Percentiles rank a stretch among this genome's conserved stretches.
Conservation (phyloP, 176 grass and related monocot species). For the Avena sativa region DNA sequence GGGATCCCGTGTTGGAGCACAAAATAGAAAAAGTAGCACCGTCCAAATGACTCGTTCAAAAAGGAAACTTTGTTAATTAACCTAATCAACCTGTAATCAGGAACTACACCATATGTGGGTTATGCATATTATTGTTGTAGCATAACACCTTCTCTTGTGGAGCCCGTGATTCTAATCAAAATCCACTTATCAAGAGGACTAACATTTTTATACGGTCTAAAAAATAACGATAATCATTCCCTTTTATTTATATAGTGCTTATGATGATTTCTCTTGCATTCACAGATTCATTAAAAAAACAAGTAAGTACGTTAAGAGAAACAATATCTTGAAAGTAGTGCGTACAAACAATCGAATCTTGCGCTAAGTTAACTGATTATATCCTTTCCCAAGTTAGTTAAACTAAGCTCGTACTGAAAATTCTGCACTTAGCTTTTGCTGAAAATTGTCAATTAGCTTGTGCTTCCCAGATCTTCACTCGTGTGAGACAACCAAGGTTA, state of each 20-base stretch:
- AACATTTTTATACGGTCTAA: no score
- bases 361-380: not conserved
- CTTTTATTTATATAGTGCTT: no score
- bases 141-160: not conserved
- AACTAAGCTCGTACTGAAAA: not conserved
- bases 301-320: no score
- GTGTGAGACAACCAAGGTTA: not conserved
- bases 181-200: not conserved
- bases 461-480: constrained; percentile 5
- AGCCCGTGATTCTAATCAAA: not conserved
- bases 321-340: no score
- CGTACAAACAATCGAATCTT: not conserved
- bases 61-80: not conserved
- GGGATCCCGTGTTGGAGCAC: not conserved
- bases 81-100: not conserved
- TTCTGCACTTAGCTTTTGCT: not conserved
- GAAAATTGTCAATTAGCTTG: not conserved
- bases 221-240: no score
- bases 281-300: no score
- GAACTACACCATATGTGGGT: not conserved
- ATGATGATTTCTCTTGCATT: no score
- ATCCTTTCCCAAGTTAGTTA: no score
- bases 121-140: not conserved
- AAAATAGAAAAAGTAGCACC: constrained; percentile 9
- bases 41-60: constrained; percentile 6